Base-by-base conservation (phyloP, 176 grass and related monocot species). In the Paspalum notatum region DNA sequence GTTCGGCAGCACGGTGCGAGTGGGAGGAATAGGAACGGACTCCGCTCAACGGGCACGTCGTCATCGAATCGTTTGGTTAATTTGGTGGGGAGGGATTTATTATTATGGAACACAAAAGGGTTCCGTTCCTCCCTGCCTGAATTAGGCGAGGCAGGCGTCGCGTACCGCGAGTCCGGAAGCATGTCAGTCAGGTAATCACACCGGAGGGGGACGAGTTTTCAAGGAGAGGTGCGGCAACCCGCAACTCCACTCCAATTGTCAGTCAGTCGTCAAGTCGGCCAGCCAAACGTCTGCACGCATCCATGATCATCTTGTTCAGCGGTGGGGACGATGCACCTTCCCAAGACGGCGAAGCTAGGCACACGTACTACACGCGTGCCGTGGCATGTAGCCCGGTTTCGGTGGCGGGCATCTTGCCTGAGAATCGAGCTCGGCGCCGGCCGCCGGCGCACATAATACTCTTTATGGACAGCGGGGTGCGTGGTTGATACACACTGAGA, bases 1-100 rank as follows among this genome's bases (percentile, higher is more conserved):
- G 81, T 84, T 83, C 21, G 86, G 80, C 44, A 10, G 78, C 51
- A 20, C 53, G 80, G 80, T 8, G 49, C 41, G 2, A 32, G 32
- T 1, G 32, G 3, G 2, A 32, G 32, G 32, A 3, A n/a, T n/a
- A 32, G 32, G 32, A 32, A 32, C 32, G 32, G 32, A 3, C 32
- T 32, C 32, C 2, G 32, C 32, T 32, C 32, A 32, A 32, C 32
- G 32, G 32, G 32, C 26, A 11, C 20, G 8, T 40, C 14, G 27
- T 3, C 10, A 9, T 26, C 3, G 41, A 1, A 16, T 14, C 22
- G 43, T 5, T 27, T 25, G 43, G 16, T 77, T n/a, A n/a, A n/a
- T n/a, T 42, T 15, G 74, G 43, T n/a, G 43, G 2, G 32, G 53
- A 2, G 39, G 62, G 48, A 4, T 50, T 16, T 52, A n/a, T n/a